phyloP scores from a whole-genome alignment of 2,329 filamentous ascomycete genomes.

The Elsinoe arachidis region DNA sequence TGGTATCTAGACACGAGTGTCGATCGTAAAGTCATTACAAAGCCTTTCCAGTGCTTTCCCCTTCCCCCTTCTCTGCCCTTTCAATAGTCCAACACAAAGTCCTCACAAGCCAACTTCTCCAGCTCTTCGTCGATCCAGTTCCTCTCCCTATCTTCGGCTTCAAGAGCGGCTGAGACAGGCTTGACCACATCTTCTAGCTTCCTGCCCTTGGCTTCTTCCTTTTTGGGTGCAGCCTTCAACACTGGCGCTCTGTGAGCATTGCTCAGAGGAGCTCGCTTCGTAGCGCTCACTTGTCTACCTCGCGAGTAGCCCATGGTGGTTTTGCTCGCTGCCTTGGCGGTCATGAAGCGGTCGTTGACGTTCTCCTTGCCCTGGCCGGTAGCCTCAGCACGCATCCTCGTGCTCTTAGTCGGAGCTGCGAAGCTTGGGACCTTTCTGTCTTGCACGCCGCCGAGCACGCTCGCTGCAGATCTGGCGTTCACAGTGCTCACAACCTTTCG shows the following conservation, averaged over 20 bases:
- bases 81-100: slow-evolving; percentile 9
- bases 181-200: slow-evolving; percentile 5
- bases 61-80: neutral
- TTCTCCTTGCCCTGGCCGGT: slow-evolving; percentile 17
- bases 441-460: slow-evolving; percentile 31
- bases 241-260: slow-evolving; percentile 8
- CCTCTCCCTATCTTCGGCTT: slow-evolving; percentile 4
- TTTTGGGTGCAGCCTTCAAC: slow-evolving; percentile 10
- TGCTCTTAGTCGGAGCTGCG: slow-evolving; percentile 31
- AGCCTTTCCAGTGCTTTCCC: neutral
- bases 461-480: slow-evolving; percentile 43
- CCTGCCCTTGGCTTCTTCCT: slow-evolving; percentile 17
- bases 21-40: slow-evolving; percentile 7
- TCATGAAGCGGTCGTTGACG: slow-evolving; percentile 34
- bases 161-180: neutral
- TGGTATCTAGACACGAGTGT: slow-evolving; percentile 4
- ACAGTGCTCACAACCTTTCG: slow-evolving; percentile 42
- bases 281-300: slow-evolving; percentile 50
- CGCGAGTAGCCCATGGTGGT: slow-evolving; percentile 81
- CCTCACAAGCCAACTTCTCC: slow-evolving; percentile 3
- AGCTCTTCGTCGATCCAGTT: slow-evolving; percentile 3
- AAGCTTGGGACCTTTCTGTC: slow-evolving; percentile 27
- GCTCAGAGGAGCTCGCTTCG: slow-evolving; percentile 25
- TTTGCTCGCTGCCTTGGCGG: slow-evolving; percentile 60
- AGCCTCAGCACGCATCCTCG: slow-evolving; percentile 33